Evolutionary conservation across 768 basidiomycete species (phyloP), one percentile per base, ranked within the genome.

Genomic region (Lyophyllum atratum): DNA sequence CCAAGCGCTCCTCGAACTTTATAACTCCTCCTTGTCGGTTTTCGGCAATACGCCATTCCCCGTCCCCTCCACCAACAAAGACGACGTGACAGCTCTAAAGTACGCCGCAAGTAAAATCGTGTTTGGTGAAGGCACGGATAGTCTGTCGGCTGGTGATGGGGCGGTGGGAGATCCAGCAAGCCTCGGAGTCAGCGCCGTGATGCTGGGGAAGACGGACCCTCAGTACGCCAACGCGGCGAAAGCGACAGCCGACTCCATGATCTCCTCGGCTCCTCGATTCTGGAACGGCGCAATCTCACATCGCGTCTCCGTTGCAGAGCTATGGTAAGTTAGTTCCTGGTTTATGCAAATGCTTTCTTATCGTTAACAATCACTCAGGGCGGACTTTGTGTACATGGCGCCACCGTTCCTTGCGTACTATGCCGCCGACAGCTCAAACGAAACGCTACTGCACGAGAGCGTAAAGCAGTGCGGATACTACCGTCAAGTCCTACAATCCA

Each of bases 341-440:
- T 17, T 33, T 24, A 10, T 44, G 21, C 15, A 43, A 9, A 37
- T 45, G 40, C 29, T 55, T 51, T 9, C 51, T 2, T 46, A 15
- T 37, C 31, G 14, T 15, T 11, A 11, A 50, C 22, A 21, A 22
- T 10, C 28, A 14, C 19, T 17, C 52, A 80, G 79, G 78, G 74
- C 78, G 17, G 79, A 82, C 64, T 82, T 76, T 58, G 64, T 81
- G 19, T 82, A 79, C 65, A 82, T 81, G 80, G 78, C 72, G 2
- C 80, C 80, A 9, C 80, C 80, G 0, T 80, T 80, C 66, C 65
- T 82, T 12, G 80, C 80, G 0, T 82, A 78, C 63, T 77, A 76
- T 57, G 80, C 70, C 7, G 78, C 74, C 0, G 76, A 74, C 53
- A 68, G 63, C 0, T 57, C 68, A 28, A 72, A 82, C 60, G 65